phyloP scores from a whole-genome alignment of 805 yeast species.

The Jamesozyma piceae region DNA sequence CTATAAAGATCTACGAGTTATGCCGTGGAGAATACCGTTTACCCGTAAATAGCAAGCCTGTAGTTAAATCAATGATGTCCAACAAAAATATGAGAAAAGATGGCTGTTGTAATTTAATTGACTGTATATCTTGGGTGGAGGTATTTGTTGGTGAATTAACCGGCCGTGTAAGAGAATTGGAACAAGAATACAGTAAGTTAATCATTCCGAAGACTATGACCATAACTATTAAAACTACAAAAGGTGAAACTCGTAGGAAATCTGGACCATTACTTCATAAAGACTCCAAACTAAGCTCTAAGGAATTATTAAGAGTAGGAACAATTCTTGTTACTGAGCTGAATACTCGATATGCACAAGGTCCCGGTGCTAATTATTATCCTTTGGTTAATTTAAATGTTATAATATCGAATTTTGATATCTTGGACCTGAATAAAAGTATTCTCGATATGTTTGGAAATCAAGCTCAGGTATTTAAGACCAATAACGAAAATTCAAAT shows the following conservation, averaged over 20 bases:
- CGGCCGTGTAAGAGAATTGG: slow-evolving; percentile 62
- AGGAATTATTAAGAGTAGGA: slow-evolving; percentile 28
- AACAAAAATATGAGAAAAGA: slow-evolving; percentile 65
- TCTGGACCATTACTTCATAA: slow-evolving; percentile 12
- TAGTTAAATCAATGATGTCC: slow-evolving; percentile 80
- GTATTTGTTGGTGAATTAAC: slow-evolving; percentile 75
- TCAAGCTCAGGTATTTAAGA: slow-evolving; percentile 8
- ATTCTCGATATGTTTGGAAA: slow-evolving; percentile 29
- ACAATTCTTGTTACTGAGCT: slow-evolving; percentile 37
- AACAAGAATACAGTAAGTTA: slow-evolving; percentile 40
- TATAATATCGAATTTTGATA: slow-evolving; percentile 46
- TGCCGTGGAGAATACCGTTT: slow-evolving; percentile 53
- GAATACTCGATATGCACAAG: slow-evolving; percentile 20
- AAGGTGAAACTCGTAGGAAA: slow-evolving; percentile 15
- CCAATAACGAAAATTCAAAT: not conserved
- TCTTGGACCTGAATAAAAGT: slow-evolving; percentile 28
- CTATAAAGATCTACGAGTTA: slow-evolving; percentile 47
- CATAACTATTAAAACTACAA: slow-evolving; percentile 30
- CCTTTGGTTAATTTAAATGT: slow-evolving; percentile 46
- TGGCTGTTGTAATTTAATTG: slow-evolving; percentile 43
- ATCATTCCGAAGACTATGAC: slow-evolving; percentile 42
- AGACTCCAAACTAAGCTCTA: slow-evolving; percentile 10
- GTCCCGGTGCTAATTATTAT: slow-evolving; percentile 28
- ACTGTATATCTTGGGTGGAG: slow-evolving; percentile 66
- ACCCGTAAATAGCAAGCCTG: slow-evolving; percentile 50